phyloP scores from a whole-genome alignment of 2,329 filamentous ascomycete species.

The Sclerotinia spermophila region DNA sequence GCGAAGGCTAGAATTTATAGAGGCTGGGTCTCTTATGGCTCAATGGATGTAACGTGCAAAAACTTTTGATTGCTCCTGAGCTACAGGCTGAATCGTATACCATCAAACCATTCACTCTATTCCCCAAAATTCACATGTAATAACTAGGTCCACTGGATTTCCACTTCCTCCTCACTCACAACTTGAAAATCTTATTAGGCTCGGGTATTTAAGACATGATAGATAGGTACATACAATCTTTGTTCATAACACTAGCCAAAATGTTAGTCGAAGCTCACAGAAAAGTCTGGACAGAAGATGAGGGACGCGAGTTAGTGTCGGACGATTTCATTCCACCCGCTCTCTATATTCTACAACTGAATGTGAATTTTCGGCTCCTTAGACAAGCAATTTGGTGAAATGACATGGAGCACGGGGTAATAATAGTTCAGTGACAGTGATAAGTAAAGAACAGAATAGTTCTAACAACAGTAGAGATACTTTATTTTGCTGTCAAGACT shows the following conservation, averaged over 20 bases:
- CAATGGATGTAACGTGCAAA: no score
- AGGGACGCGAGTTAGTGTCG: neutral
- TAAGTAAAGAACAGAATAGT: neutral
- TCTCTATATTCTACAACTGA: neutral
- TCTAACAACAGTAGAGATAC: neutral
- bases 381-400: neutral
- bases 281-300: accelerated
- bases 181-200: neutral
- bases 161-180: neutral
- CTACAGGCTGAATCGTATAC: neutral
- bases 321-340: neutral
- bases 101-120: neutral
- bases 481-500: neutral
- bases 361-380: neutral
- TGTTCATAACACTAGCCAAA: neutral
- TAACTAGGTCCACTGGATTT: neutral
- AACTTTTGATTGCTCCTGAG: no score
- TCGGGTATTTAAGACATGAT: neutral
- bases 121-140: neutral
- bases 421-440: neutral
- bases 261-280: neutral
- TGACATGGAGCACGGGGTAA: neutral
- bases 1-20: no score
- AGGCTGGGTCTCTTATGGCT: no score
- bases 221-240: neutral